Evolutionary conservation across 768 basidiomycete species (phyloP), one percentile per base, ranked within the genome.

Genomic region (Tylopilus felleus): DNA sequence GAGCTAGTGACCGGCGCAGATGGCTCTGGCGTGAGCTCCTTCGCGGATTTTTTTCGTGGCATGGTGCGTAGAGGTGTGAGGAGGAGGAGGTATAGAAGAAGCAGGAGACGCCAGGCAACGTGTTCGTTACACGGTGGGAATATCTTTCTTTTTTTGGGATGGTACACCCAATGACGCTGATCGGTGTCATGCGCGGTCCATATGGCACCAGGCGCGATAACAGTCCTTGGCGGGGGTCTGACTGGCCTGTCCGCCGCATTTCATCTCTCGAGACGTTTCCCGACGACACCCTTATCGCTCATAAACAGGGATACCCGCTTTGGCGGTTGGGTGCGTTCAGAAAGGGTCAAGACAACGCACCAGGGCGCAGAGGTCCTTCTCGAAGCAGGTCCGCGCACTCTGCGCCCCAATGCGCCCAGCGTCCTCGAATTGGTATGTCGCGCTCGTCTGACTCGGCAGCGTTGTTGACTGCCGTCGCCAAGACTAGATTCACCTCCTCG

Each of bases 291-390:
- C 9, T 81, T 97, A 53, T 80, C 83, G 1, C 63, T 98, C 13
- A 58, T 95, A 25, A 94, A 98, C 61, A 81, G 76, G 57, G 71
- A 81, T 8, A 46, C 70, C 1, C 75, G 82, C 2, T 68, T 88
- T 5, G 96, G 96, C 13, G 96, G 96, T n/a, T 98, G 94, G 95
- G 80, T 93, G 1, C 76, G 73, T 49, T 88, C 80, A 46, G 77
- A 83, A 52, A 77, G 78, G 17, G 75, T 86, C 21, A 59, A 71
- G 8, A 8, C 16, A 5, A n/a, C 43, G 8, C 67, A 54, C 38
- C 59, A 67, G 38, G 67, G 65, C 8, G 73, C 71, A 13, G 64
- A 66, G 5, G 77, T 93, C 10, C 65, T 90, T 4, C 74, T 98
- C 6, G 96, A 99, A 73, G 78, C 81, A 22, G 96, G 96, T 1